Evolutionary conservation across 139 green algal species (phyloP), one percentile per base, ranked within the genome.

Genomic region (Spirogloea muscicola): DNA sequence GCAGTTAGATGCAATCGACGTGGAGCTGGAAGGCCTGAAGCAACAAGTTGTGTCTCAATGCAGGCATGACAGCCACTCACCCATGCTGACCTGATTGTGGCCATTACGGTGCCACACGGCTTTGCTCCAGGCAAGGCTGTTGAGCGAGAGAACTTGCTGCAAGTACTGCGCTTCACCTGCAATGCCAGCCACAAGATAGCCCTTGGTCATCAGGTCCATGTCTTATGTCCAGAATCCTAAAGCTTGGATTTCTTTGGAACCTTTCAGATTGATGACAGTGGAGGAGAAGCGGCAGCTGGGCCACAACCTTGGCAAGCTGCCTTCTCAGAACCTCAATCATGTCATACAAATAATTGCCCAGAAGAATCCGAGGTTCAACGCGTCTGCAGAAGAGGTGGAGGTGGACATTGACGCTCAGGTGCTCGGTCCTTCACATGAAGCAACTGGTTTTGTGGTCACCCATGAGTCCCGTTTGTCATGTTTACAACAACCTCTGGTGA

Each of bases 261-360:
- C n/a, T n/a, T 68, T 29, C 52, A 74, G 64, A n/a, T 63, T 80
- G 27, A 91, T 91, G 86, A 86, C 84, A 6, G 85, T 88, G 66
- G 80, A 86, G 68, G 83, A 91, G 67, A 91, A 91, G 82, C 82
- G 87, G 37, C 85, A 87, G 74, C 83, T 91, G 59, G 79, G 59
- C 18, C 68, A 81, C 3, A 66, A 87, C 64, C 73, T 91, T 1
- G 79, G 79, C 29, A 79, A 86, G 37, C 61, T 91, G 31, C 84
- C 84, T 10, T 68, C 76, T 9, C 81, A 91, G 48, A 89, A 87
- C 69, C 77, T 90, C 33, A 33, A 36, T 10, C 58, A 49, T 0
- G 82, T 91, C 40, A 38, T 91, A 27, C 71, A 87, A 41, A 87
- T 91, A 60, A 77, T 91, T 18, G 55, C 55, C 3, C 58, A 76